Evolutionary conservation across 164 flowering plant genomes (phyloP), one percentile per base, ranked within the genome.

Genomic region (Stephania japonica): DNA sequence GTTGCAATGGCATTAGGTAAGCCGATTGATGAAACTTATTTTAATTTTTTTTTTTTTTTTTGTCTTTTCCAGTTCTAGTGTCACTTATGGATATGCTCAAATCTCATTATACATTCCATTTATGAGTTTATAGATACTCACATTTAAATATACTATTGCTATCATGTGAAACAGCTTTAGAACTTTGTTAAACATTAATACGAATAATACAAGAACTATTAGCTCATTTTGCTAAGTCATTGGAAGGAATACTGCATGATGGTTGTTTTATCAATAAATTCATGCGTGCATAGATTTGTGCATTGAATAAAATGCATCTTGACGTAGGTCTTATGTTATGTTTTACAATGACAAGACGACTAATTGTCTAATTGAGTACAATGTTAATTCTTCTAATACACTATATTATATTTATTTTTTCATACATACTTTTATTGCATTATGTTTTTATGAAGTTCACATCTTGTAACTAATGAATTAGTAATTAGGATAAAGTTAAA

Each of bases 1-100:
- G 99, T 88, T 77, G 97, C 99, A 38, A 93, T 91, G 97, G 87
- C 95, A 63, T 82, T 93, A 82, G 99, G 99, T 92, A 64, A 82
- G 78, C 75, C 70, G 26, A 41, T 49, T 38, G 38, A 18, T 21
- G 7, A 25, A 19, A 63, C 59, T 27, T 19, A 7, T 10, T 42
- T 10, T 12, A 8, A 32, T 24, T 16, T 44, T n/a, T n/a, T 32
- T 32, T 32, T 32, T 2, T 2, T 32, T 1, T 32, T 68, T 76
- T 47, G 38, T 42, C 65, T 70, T 43, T 49, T 56, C 23, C 18
- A 12, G 21, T 47, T 67, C 13, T 23, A 41, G 16, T 42, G 5
- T 42, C 19, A 24, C 7, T n/a, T 14, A 12, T 19, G 38, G 38
- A 65, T 26, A 32, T 42, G 19, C 70, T 23, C 4, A 67, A 38